Percentiles rank a stretch among this genome's conserved stretches.
Evolutionary conservation across 305 asterid genomes (phyloP).

Genomic region (Rubia tinctorum): DNA sequence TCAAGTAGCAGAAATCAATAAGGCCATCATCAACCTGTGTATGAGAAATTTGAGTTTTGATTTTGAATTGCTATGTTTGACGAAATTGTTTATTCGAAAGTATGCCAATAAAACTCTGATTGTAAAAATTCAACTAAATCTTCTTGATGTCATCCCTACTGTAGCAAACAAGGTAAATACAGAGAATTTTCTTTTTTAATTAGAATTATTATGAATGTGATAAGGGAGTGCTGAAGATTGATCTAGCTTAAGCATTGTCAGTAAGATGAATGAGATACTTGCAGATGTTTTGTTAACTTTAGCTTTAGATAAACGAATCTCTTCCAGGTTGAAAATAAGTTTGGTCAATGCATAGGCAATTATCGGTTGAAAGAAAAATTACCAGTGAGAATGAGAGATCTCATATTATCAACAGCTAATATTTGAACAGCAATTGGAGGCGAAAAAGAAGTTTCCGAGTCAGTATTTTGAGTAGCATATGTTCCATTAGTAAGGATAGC

Average conservation of each 20-base stretch:
- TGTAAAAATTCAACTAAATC: conserved; percentile 86
- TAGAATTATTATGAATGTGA: conserved; percentile 88
- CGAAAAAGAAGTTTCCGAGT: conserved; percentile 54
- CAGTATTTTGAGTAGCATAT: conserved; percentile 96
- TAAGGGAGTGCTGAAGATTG: conserved; percentile 89
- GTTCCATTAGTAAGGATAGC: conserved; percentile 98
- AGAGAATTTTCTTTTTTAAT: conserved; percentile 74
- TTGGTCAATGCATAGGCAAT: conserved; percentile 79
- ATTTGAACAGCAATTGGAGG: conserved; percentile 76
- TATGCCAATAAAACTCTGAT: conserved; percentile 85
- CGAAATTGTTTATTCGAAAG: conserved; percentile 84
- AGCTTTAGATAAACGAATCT: conserved; percentile 68
- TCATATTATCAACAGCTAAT: conserved; percentile 57
- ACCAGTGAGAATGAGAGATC: conserved; percentile 92
- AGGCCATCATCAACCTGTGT: too few relatives aligned
- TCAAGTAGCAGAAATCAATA: too few relatives aligned
- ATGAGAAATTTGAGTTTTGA: conserved; percentile 86
- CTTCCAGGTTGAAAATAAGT: conserved; percentile 78
- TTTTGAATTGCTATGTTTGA: conserved; percentile 84
- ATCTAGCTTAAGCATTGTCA: conserved; percentile 82
- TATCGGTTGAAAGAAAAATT: conserved; percentile 93
- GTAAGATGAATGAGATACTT: conserved; percentile 57
- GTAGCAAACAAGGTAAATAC: conserved; percentile 65
- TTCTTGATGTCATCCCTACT: conserved; percentile 61
- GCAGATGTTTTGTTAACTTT: conserved; percentile 76